Conservation (phyloP, 441 rosid species). For the Mallotus japonicus region DNA sequence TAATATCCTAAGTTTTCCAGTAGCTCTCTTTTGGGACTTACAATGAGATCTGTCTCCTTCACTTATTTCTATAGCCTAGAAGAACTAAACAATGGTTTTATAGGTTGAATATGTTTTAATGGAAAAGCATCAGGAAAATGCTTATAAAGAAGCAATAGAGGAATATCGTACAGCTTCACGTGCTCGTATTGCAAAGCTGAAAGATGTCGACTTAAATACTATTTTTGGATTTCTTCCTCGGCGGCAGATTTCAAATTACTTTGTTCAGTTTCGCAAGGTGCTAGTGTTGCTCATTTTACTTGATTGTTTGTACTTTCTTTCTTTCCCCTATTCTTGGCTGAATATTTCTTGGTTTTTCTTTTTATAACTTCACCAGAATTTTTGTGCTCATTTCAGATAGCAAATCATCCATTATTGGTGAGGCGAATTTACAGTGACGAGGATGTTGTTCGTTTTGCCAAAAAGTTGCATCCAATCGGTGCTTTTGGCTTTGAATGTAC, state of each 20-base stretch:
- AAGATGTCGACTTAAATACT: slow-evolving; percentile 42
- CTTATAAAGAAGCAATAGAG: slow-evolving; percentile 88
- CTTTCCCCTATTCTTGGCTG: not conserved
- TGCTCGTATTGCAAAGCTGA: slow-evolving; percentile 61
- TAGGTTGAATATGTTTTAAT: slow-evolving; percentile 89
- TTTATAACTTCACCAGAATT: not conserved
- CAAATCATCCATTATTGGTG: slow-evolving; percentile 93
- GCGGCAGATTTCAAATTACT: slow-evolving; percentile 89
- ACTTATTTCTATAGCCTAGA: slow-evolving; percentile 11
- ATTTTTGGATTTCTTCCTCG: slow-evolving; percentile 60
- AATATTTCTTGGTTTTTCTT: not conserved
- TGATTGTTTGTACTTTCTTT: not conserved
- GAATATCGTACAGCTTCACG: slow-evolving; percentile 80
- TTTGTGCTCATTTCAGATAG: slow-evolving; percentile 53
- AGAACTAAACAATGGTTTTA: slow-evolving; percentile 26
- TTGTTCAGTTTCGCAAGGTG: slow-evolving; percentile 95
- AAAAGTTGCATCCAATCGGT: slow-evolving; percentile 74
- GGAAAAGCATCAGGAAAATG: slow-evolving; percentile 75
- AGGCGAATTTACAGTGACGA: slow-evolving; percentile 82
- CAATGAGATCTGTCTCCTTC: slow-evolving; percentile 12
- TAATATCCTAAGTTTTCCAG: slow-evolving; percentile 12
- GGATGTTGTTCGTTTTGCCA: slow-evolving; percentile 70
- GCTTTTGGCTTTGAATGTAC: slow-evolving; percentile 91
- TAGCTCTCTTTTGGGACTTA: not conserved
- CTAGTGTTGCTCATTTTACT: not conserved